Percentiles rank a stretch among this genome's conserved stretches.
phyloP scores from a whole-genome alignment of 768 basidiomycete genomes.

The Phanerochaete carnosa region DNA sequence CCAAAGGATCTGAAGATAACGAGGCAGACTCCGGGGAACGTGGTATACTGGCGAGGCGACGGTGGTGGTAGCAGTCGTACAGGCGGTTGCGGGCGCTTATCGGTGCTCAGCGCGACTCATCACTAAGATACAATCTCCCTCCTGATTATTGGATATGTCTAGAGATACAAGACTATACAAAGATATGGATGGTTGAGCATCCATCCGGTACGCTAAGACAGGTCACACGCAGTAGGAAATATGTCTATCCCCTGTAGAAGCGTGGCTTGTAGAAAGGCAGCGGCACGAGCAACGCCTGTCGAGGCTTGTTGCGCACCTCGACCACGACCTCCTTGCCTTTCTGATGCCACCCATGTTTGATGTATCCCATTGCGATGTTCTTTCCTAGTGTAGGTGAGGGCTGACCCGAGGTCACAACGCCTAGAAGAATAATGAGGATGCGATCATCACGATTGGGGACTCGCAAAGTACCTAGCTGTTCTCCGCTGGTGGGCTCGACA shows the following conservation, averaged over 20 bases:
- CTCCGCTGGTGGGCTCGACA: conserved; percentile 48
- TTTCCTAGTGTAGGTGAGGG: conserved; percentile 86
- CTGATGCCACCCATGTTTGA: conserved; percentile 79
- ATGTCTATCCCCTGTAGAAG: conserved; percentile 64
- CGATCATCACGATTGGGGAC: background rate
- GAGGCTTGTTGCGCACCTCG: conserved; percentile 78
- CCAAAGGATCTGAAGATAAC: background rate
- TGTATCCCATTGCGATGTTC: conserved; percentile 97
- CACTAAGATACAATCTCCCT: background rate
- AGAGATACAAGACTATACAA: background rate
- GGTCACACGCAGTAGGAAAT: background rate
- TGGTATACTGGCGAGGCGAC: background rate
- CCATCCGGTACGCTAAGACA: background rate
- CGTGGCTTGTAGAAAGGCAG: conserved; percentile 89
- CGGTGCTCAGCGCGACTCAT: background rate
- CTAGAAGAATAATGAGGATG: conserved; percentile 30
- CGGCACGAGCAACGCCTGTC: conserved; percentile 67
- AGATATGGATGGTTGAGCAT: background rate
- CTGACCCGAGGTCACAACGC: conserved; percentile 88
- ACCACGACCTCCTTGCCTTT: conserved; percentile 84
- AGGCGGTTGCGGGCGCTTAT: background rate
- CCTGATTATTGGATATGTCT: background rate
- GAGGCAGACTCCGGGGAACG: background rate
- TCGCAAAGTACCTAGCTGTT: conserved; percentile 54
- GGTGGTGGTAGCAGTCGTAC: conserved; percentile 1